Percentiles rank a stretch among this genome's conserved stretches.
These are phyloP conservation scores for Spergularia marina DNA, from an alignment of 148 eudicot genomes.

Conservation along the genomic window DNA sequence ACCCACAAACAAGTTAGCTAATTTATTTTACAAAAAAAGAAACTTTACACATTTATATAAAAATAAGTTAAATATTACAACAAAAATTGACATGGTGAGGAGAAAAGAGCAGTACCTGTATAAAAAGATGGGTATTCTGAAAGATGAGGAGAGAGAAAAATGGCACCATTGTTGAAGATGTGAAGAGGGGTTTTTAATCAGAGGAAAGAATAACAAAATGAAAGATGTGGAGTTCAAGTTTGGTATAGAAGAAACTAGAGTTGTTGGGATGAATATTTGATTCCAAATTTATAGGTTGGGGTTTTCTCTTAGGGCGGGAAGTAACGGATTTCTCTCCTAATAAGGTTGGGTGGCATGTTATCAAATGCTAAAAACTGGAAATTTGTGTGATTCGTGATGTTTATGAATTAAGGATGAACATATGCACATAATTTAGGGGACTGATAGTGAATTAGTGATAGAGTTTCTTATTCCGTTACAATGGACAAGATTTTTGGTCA, in stretches of 20 bases:
- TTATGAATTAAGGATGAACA: no score
- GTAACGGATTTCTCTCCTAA: no score
- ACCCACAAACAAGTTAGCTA: background rate
- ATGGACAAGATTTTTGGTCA: no score
- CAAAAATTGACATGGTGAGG: background rate
- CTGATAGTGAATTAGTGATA: no score
- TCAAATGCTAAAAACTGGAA: no score
- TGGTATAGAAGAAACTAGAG: constrained; percentile 28
- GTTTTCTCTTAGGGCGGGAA: constrained; percentile 1
- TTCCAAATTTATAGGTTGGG: constrained; percentile 26
- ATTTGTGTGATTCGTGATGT: no score
- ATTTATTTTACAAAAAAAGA: background rate
- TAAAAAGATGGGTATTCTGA: background rate
- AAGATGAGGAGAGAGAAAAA: constrained; percentile 4
- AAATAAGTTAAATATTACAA: no score
- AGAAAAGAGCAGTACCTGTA: background rate
- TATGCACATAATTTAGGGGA: no score
- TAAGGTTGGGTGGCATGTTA: no score
- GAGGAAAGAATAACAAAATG: constrained; percentile 6
- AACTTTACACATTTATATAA: background rate
- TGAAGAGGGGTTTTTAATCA: constrained; percentile 1
- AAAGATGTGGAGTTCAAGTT: constrained; percentile 6
- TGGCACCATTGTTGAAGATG: constrained; percentile 7
- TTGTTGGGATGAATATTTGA: constrained; percentile 1
- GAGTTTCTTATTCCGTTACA: no score